These are phyloP conservation scores for Phaeosphaeriaceae sp. DNA, from an alignment of 2,329 filamentous ascomycete species.

Conservation along the genomic window DNA sequence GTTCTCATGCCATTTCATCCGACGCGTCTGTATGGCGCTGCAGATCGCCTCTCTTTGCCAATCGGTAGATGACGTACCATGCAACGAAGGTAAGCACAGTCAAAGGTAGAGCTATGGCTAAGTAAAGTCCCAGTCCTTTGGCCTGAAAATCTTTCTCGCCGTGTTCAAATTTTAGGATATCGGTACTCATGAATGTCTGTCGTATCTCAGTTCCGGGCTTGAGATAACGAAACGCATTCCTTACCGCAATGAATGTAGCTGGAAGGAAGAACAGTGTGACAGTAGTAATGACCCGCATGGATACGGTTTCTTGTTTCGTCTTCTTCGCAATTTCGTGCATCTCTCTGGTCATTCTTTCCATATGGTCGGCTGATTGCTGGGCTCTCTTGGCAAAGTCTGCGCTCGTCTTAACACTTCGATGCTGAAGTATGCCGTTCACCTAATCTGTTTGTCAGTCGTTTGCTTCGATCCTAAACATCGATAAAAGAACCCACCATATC, in stretches of 20 bases:
- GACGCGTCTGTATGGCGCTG: no score
- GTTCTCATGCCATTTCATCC: neutral
- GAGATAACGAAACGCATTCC: slow-evolving; percentile 8
- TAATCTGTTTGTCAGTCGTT: no score
- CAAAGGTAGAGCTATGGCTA: slow-evolving; percentile 45
- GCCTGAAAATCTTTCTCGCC: slow-evolving; percentile 16
- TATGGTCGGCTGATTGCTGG: slow-evolving; percentile 30
- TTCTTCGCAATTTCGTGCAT: slow-evolving; percentile 46
- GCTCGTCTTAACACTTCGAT: slow-evolving; percentile 42
- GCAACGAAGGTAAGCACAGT: slow-evolving; percentile 43
- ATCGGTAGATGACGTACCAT: slow-evolving; percentile 45
- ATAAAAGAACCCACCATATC: slow-evolving; percentile 30
- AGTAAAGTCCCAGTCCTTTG: slow-evolving; percentile 36
- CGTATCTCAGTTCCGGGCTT: neutral
- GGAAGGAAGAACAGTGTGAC: slow-evolving; percentile 54
- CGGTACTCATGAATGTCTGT: slow-evolving; percentile 53
- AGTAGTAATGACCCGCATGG: slow-evolving; percentile 53
- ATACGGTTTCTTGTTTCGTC: slow-evolving; percentile 50
- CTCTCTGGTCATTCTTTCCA: slow-evolving; percentile 33
- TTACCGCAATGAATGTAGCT: slow-evolving; percentile 53
- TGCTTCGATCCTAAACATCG: no score
- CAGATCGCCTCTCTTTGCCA: slow-evolving; percentile 19
- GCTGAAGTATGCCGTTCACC: slow-evolving; percentile 47
- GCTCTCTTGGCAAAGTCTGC: slow-evolving; percentile 20
- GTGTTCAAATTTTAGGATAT: slow-evolving; percentile 40